Conservation (phyloP, 1,139 yeast species). For the Diutina siamensis region DNA sequence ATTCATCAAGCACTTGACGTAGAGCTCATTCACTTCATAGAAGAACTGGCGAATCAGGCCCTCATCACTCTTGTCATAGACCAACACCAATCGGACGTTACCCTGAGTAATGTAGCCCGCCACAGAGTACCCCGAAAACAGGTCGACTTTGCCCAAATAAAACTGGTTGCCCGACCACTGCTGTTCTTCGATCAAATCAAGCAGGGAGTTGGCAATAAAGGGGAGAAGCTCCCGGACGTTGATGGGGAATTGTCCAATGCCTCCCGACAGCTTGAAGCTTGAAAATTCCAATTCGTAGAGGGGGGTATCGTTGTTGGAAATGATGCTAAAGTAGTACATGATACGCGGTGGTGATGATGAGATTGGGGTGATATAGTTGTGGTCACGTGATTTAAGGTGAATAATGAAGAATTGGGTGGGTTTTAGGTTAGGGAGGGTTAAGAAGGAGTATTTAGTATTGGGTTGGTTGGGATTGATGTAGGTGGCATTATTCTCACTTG, state of each 20-base stretch:
- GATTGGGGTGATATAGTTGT: too few species aligned
- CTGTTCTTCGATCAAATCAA: conserved; percentile 79
- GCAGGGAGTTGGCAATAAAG: conserved; percentile 75
- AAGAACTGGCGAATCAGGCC: conserved; percentile 76
- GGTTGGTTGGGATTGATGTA: too few species aligned
- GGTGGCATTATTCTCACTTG: too few species aligned
- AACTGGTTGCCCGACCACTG: conserved; percentile 67
- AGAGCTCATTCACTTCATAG: conserved; percentile 74
- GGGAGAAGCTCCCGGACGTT: conserved; percentile 76
- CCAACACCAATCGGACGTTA: conserved; percentile 67
- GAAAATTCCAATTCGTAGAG: conserved; percentile 83
- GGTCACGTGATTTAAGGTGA: too few species aligned
- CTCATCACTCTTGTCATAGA: conserved; percentile 63
- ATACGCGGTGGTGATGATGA: neutral
- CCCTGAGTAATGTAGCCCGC: conserved; percentile 86
- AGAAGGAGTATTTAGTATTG: too few species aligned
- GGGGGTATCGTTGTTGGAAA: conserved; percentile 82
- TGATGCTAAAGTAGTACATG: conserved; percentile 66
- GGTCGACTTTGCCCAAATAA: conserved; percentile 70
- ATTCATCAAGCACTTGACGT: conserved; percentile 72
- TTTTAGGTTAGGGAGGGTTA: too few species aligned
- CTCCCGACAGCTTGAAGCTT: conserved; percentile 40
- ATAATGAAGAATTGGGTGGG: too few species aligned
- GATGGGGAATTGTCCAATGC: conserved; percentile 50
- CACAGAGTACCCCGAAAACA: conserved; percentile 69